Base-by-base conservation (phyloP, 805 yeast genomes). In the Ogataea nitratoaversa region DNA sequence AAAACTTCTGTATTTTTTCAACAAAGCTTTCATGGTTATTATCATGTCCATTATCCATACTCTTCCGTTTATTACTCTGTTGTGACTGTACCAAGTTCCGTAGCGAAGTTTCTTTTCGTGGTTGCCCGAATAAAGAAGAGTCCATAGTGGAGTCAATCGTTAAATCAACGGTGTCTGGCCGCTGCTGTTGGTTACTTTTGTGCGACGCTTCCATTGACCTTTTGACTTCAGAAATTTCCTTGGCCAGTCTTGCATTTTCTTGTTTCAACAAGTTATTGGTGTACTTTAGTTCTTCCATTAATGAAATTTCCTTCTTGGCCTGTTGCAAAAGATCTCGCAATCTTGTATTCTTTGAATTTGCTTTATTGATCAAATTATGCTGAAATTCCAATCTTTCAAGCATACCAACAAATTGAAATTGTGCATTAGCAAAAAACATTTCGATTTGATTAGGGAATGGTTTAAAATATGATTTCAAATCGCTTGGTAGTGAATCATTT, bases 361-460 rank as follows among this genome's bases (percentile, higher is more conserved):
- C 17, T 19, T 37, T 38, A 8, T 28, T 18, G 8, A 46, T 38
- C 13, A 25, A 8, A n/a, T 24, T 20, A 5, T 37, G 23, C 34
- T 46, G 44, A 20, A 20, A 36, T 9, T 31, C 23, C 8, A 44
- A 17, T 4, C 34, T 23, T 17, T 43, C 47, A n/a, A 40, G n/a
- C 37, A 48, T 23, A 1, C 45, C 43, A 25, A 39, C 32, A 19
- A 36, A 46, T 35, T 48, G 52, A 29, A 48, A 48, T 29, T 48
- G 49, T 4, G 52, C 38, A 37, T 22, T 34, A 5, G 50, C 45
- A 33, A 41, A 46, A 7, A 46, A 30, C 1, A 38, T n/a, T 29
- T 48, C 52, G 9, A 48, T 25, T 18, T 48, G 52, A n/a, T 19
- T 27, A 1, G 50, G 46, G 14, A 48, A 37, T 2, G 52, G 50